phyloP scores from a whole-genome alignment of 1,284 basidiomycete species.

The Boletus sp. region DNA sequence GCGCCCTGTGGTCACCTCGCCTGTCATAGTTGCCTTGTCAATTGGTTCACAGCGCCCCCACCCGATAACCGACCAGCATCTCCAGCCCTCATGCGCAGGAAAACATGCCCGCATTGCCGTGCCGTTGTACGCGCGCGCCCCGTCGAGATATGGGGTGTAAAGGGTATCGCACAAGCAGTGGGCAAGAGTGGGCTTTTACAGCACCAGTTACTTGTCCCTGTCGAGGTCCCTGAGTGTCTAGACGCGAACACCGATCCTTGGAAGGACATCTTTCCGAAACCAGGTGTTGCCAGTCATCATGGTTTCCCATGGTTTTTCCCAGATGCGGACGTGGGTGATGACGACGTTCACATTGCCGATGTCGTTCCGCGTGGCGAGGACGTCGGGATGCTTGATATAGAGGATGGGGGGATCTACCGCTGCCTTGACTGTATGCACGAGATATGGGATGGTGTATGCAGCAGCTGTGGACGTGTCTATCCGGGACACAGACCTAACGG shows the following conservation, averaged over 20 bases:
- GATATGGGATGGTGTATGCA: slow-evolving; percentile 62
- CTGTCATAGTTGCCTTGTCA: slow-evolving; percentile 66
- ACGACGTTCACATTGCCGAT: slow-evolving; percentile 16
- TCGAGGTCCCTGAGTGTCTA: slow-evolving; percentile 16
- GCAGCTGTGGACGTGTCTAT: slow-evolving; percentile 55
- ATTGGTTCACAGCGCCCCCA: slow-evolving; percentile 61
- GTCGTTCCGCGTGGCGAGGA: slow-evolving; percentile 32
- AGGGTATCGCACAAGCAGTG: slow-evolving; percentile 54
- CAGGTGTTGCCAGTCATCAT: slow-evolving; percentile 2
- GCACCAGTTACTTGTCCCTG: slow-evolving; percentile 18
- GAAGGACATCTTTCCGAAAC: slow-evolving; percentile 53
- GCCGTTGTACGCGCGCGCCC: slow-evolving; percentile 57
- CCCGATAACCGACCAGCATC: slow-evolving; percentile 20
- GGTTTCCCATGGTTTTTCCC: slow-evolving; percentile 20
- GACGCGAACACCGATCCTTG: slow-evolving; percentile 47
- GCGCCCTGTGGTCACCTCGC: slow-evolving; percentile 72
- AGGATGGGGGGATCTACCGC: slow-evolving; percentile 69
- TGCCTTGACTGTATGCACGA: slow-evolving; percentile 73
- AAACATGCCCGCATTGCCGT: slow-evolving; percentile 75
- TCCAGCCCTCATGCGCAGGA: slow-evolving; percentile 41
- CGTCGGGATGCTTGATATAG: slow-evolving; percentile 61
- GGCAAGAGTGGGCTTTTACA: slow-evolving; percentile 52
- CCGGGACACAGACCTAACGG: slow-evolving; percentile 45
- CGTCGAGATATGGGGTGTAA: slow-evolving; percentile 67
- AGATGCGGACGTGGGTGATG: slow-evolving; percentile 15